Evolutionary conservation across 129 eudicot species (phyloP), one percentile per base, ranked within the genome.

Genomic region (Cynara cardunculus): DNA sequence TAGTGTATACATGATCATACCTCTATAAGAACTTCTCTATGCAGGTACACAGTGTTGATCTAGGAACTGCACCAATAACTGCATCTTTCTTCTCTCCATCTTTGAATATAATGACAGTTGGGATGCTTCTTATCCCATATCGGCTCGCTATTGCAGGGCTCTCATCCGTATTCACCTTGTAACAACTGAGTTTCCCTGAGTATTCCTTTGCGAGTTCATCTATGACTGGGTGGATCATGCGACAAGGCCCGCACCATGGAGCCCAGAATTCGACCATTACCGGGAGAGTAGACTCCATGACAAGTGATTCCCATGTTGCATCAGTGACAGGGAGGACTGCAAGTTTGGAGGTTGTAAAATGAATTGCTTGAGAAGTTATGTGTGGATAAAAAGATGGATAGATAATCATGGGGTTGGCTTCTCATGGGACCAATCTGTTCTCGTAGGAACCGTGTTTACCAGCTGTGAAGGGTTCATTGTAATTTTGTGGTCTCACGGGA

Each of bases 211-310:
- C 94, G 21, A 95, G 89, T 10, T 95, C 95, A 72, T 95, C 94
- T n/a, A 95, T 89, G 34, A 90, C 85, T 0, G 99, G 96, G 80
- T 87, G 96, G 83, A 95, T 90, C 92, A 95, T 95, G 62, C 94
- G 91, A 86, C 99, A 95, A 3, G 99, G 99, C 1, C 99, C 99
- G 19, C 99, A 94, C 99, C 99, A 94, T 18, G 99, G 99, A 12
- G 99, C 99, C 99, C 99, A 95, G 74, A 95, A 95, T 35, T 95
- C 99, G 49, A 95, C 99, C 83, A 95, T 41, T 28, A 95, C 97
- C 0, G 99, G 92, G 27, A 73, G 35, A 8, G 65, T 81, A 53
- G 85, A 80, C 73, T 91, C 92, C 12, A 94, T 76, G 19, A 94
- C 97, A 32, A 76, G 89, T 37, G 90, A 81, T 76, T 94, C 85